Conservation (phyloP, 129 eudicot genomes). For the Escallonia herrerae region DNA sequence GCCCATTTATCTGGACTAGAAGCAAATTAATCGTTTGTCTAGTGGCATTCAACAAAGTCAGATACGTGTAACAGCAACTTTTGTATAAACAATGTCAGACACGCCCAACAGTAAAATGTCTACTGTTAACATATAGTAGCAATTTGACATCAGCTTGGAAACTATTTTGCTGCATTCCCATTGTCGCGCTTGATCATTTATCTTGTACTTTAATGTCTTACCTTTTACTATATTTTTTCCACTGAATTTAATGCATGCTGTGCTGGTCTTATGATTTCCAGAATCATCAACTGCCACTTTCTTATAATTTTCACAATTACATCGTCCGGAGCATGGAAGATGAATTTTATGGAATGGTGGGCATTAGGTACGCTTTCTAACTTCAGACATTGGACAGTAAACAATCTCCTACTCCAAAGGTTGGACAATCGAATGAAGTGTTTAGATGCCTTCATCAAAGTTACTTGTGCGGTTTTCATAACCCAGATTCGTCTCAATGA, state of each 20-base stretch:
- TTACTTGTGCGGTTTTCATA: background rate
- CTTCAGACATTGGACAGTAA: background rate
- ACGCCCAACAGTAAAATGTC: too few relatives aligned
- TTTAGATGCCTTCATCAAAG: background rate
- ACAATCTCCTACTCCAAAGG: too few relatives aligned
- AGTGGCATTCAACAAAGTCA: too few relatives aligned
- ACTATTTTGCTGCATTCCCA: background rate
- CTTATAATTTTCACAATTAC: slow-evolving; percentile 91
- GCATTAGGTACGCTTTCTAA: slow-evolving; percentile 56
- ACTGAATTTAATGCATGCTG: background rate
- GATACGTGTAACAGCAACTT: too few relatives aligned
- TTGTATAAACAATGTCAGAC: too few relatives aligned
- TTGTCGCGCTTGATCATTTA: background rate
- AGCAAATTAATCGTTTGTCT: too few relatives aligned
- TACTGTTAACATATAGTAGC: too few relatives aligned
- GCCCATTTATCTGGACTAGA: too few relatives aligned
- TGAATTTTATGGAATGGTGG: slow-evolving; percentile 86
- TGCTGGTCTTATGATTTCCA: slow-evolving; percentile 29
- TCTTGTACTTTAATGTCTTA: background rate
- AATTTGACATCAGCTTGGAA: too few relatives aligned
- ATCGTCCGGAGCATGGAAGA: slow-evolving; percentile 99
- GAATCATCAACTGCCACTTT: slow-evolving; percentile 80
- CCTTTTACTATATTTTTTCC: background rate
- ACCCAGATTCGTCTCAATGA: background rate
- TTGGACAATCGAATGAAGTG: too few relatives aligned